Base-by-base conservation (phyloP, 768 basidiomycete species). In the Panus rudis region DNA sequence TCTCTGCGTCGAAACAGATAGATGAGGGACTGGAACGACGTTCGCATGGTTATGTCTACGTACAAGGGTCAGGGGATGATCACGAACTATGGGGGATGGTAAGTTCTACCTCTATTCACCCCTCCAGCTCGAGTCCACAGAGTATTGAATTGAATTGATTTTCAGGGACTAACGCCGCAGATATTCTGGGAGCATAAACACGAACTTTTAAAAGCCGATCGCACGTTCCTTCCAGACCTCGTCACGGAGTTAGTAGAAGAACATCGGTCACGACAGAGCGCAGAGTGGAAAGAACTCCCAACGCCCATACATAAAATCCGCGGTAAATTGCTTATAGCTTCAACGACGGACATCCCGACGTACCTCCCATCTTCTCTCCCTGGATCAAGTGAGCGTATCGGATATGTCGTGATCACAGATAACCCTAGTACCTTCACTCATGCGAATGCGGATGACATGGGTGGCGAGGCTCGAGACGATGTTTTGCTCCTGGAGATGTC, bases 21-120 rank as follows among this genome's bases (percentile, higher is more conserved):
- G 56, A 65, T 5, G 75, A 78, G 2, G 79, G 79, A 6, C 43
- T 75, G 1, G 81, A 85, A 46, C 68, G 84, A 17, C 74, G 83
- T 1, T 50, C 67, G 7, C 63, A 68, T n/a, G 88, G 87, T 0
- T 96, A 82, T 57, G 69, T 79, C 17, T 97, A 97, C 58, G 76
- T 97, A 6, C 92, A 94, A 60, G 94, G 94, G 1, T 89, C 87
- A 0, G 94, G 92, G 0, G 94, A 97, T 54, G 94, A 98, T 54
- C 90, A 93, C 55, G 92, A 96, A 61, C 68, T 85, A 4, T 93
- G 91, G 92, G 75, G 81, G 22, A 76, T 77, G 77, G 87, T 86
- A 43, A 23, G 68, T 58, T 13, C 23, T 16, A 42, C 39, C 28
- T 34, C 33, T 22, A 37, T n/a, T 37, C 4, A 16, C 27, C 27